Base-by-base conservation (phyloP, 306 rosid genomes). In the Acacia confusa region DNA sequence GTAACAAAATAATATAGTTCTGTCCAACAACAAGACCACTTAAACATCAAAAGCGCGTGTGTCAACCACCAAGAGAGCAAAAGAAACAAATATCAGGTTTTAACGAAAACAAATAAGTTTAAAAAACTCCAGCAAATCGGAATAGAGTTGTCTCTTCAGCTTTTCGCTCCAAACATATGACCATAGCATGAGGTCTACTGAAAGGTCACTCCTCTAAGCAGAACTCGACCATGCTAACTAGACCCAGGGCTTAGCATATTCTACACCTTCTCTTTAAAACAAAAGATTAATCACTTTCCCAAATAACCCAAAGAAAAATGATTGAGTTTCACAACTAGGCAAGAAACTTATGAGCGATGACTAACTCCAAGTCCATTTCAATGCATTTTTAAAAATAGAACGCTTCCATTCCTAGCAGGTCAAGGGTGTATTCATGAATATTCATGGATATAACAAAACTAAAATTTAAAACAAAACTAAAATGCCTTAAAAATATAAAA, bases 31-130 rank as follows among this genome's bases (percentile, higher is more conserved):
- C 68, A 66, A 19, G 74, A 70, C 78, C 79, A 66, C 44, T 66
- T 44, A 60, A 73, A 78, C 85, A 86, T 74, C 80, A 73, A n/a
- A 68, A 38, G 77, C 34, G 75, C 30, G 71, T 67, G 76, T 40
- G 82, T 67, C 64, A 65, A 57, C 30, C 64, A 22, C 24, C 82
- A 74, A 44, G 76, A 58, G 41, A 48, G 86, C 55, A 40, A 12
- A 45, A 68, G 63, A 66, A 67, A 60, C 70, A 66, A 66, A 64
- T 53, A 72, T 72, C 63, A 65, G 55, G 53, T 41, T 70, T 73
- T 43, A 83, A 76, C 34, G 43, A 16, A 24, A 61, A 77, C 28
- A 28, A 41, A 52, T 52, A 6, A 52, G n/a, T 52, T 57, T 22
- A 61, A 66, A 66, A 63, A 79, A 34, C 60, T 17, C 40, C 10